Evolutionary conservation across 139 green algal genomes (phyloP).

Genomic region (Volvox africanus): DNA sequence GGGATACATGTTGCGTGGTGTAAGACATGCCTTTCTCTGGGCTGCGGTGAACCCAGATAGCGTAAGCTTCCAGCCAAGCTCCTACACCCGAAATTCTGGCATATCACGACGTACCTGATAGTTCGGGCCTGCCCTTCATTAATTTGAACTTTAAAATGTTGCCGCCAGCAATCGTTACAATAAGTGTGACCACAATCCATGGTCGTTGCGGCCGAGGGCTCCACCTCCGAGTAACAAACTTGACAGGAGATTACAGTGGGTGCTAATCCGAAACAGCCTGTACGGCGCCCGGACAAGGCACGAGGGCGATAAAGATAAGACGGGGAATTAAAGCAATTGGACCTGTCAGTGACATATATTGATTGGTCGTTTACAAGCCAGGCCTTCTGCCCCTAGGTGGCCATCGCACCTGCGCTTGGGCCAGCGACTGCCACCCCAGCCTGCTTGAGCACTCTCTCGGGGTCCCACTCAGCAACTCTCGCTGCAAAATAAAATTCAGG

Average conservation of each 20-base stretch:
- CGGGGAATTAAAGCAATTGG: not conserved
- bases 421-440: slow-evolving; percentile 16
- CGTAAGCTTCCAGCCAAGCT: no score
- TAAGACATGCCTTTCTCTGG: not conserved
- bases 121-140: slow-evolving; percentile 42
- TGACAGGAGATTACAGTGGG: not conserved
- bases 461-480: slow-evolving; percentile 37
- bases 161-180: slow-evolving; percentile 91
- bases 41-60: no score
- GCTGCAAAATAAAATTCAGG: not conserved
- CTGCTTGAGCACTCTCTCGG: slow-evolving; percentile 25
- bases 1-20: no score
- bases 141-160: slow-evolving; percentile 77
- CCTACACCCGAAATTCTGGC: no score
- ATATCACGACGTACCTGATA: slow-evolving; percentile 41
- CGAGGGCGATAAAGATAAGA: not conserved
- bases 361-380: no score
- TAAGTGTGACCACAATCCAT: slow-evolving; percentile 91
- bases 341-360: no score
- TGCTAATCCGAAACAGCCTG: not conserved
- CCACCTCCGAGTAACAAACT: slow-evolving; percentile 72
- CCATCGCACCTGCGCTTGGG: not conserved
- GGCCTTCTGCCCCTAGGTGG: no score
- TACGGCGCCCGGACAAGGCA: not conserved
- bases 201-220: slow-evolving; percentile 48